Percentiles rank a stretch among this genome's conserved stretches.
phyloP scores from a whole-genome alignment of 225 moss, liverwort and hornwort species.

The Pseudisothecium myosuroides region DNA sequence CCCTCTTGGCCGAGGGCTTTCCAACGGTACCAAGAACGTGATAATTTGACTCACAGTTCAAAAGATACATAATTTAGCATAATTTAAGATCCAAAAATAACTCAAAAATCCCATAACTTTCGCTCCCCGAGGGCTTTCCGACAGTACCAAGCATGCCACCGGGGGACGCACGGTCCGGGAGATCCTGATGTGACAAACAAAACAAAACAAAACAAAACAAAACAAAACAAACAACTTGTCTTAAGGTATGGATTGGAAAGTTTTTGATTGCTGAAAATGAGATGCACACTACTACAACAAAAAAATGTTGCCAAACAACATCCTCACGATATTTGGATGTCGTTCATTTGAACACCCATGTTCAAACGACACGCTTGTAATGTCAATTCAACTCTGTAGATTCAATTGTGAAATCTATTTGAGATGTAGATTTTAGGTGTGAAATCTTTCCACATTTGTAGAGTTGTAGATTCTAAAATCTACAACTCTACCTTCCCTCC shows the following conservation, averaged over 20 bases:
- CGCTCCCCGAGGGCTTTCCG: too few species aligned
- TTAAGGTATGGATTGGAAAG: neutral
- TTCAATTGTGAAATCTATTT: neutral
- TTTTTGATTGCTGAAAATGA: neutral
- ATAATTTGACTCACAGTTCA: too few species aligned
- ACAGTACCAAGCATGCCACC: too few species aligned
- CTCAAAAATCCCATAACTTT: too few species aligned
- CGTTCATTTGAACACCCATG: accelerated
- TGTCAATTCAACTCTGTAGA: neutral
- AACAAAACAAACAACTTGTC: too few species aligned
- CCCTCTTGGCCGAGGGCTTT: too few species aligned
- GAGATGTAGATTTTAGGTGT: neutral
- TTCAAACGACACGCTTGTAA: neutral
- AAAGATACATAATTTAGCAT: too few species aligned
- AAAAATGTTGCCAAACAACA: neutral
- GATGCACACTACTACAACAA: neutral
- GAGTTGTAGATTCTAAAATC: neutral
- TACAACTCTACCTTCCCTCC: accelerated
- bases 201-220: too few species aligned
- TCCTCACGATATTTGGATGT: neutral
- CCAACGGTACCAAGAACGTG: too few species aligned
- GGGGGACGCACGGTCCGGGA: too few species aligned
- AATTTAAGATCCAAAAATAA: too few species aligned
- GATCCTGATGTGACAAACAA: too few species aligned
- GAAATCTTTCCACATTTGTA: neutral